Conservation (phyloP, 2,329 filamentous ascomycete genomes). For the Fusarium pseudoanthophilum region DNA sequence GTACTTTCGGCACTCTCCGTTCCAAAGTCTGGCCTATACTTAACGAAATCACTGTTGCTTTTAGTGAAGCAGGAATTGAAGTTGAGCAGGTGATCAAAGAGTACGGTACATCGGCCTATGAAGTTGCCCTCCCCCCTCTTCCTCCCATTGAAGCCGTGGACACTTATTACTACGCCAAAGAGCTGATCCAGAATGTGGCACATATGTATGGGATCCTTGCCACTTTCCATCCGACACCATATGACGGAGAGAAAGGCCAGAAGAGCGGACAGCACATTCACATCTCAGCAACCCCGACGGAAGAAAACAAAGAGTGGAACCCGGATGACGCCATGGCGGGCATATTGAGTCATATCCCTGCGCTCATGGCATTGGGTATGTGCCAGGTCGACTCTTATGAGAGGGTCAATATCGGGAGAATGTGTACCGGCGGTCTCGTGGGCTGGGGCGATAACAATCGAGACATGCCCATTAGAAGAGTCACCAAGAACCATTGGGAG, state of each 20-base stretch:
- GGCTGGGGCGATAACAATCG: slow-evolving; percentile 18
- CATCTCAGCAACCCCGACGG: background rate
- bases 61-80: background rate
- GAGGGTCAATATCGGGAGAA: background rate
- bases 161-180: background rate
- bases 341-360: background rate
- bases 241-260: background rate
- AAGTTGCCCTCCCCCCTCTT: slow-evolving; percentile 1
- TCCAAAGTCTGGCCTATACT: slow-evolving; percentile 3
- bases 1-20: background rate
- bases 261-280: slow-evolving; percentile 18
- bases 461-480: slow-evolving; percentile 13
- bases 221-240: slow-evolving; percentile 13
- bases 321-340: background rate
- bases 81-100: slow-evolving; percentile 13
- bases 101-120: slow-evolving; percentile 6
- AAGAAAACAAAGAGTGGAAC: background rate
- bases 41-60: background rate
- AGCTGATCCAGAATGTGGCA: background rate
- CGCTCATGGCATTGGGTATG: background rate
- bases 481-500: slow-evolving; percentile 10
- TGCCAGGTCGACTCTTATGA: slow-evolving; percentile 11
- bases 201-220: background rate
- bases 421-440: background rate
- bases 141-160: slow-evolving; percentile 3